A percentile compares a stretch with the other conserved stretches of the same genome.
phyloP scores from a whole-genome alignment of 345 rosid species.

The Balakata baccata region DNA sequence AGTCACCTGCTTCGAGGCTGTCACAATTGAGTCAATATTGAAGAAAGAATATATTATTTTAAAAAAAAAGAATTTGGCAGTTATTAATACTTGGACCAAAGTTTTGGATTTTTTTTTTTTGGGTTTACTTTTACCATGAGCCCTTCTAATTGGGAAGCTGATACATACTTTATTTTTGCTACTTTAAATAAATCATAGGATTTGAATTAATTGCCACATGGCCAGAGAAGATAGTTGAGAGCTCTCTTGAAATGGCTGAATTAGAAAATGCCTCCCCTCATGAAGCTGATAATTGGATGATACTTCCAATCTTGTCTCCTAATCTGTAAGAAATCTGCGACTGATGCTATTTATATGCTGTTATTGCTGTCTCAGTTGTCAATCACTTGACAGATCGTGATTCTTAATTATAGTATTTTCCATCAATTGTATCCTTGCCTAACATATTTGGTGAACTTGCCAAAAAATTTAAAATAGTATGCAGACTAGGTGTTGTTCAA shows the following conservation, averaged over 20 bases:
- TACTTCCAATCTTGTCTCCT: slow-evolving; percentile 58
- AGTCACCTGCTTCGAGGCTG: neutral
- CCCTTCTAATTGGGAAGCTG: neutral
- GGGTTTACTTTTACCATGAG: neutral
- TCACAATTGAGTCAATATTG: neutral
- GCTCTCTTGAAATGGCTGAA: slow-evolving; percentile 92
- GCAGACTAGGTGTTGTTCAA: too few species aligned
- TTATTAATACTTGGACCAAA: neutral
- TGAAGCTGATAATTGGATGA: slow-evolving; percentile 83
- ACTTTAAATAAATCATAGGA: slow-evolving; percentile 46
- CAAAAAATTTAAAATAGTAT: too few species aligned
- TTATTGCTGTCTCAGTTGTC: neutral
- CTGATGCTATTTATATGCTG: neutral
- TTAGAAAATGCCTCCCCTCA: slow-evolving; percentile 86
- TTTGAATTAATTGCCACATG: slow-evolving; percentile 65
- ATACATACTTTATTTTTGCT: slow-evolving; percentile 18
- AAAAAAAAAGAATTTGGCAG: neutral
- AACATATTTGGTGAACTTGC: too few species aligned
- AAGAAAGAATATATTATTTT: neutral
- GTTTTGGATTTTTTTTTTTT: neutral
- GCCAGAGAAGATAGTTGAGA: slow-evolving; percentile 70
- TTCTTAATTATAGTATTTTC: too few species aligned
- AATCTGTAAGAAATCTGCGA: slow-evolving; percentile 52
- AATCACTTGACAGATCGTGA: too few species aligned
- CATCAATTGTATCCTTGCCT: too few species aligned